These are phyloP conservation scores for Pseudotulostoma volvatum DNA, from an alignment of 495 filamentous ascomycete genomes.

Conservation along the genomic window DNA sequence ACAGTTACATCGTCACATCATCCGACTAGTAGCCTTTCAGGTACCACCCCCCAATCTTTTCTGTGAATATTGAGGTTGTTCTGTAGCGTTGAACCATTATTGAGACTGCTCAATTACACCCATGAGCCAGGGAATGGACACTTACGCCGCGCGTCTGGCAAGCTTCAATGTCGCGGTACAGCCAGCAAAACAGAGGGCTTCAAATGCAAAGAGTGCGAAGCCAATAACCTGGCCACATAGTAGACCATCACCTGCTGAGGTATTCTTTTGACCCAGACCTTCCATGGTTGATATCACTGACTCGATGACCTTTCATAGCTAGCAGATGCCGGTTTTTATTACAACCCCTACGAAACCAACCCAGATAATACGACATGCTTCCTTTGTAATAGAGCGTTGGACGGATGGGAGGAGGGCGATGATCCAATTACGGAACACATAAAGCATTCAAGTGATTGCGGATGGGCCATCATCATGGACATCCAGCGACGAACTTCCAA, in stretches of 20 bases:
- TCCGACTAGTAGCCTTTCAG: too few relatives aligned
- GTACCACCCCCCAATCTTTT: too few relatives aligned
- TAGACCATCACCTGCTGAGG: conserved; percentile 44
- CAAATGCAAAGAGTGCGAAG: conserved; percentile 45
- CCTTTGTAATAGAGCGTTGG: conserved; percentile 58
- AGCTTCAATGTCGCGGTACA: conserved; percentile 51
- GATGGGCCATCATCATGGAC: conserved; percentile 69
- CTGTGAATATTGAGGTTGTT: too few relatives aligned
- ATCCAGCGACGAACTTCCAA: conserved; percentile 52
- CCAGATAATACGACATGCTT: conserved; percentile 87
- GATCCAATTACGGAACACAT: conserved; percentile 70
- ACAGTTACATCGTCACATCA: too few relatives aligned
- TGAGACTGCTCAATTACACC: background rate
- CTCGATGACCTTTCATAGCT: conserved; percentile 36
- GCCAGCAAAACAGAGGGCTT: conserved; percentile 47
- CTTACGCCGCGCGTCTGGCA: conserved; percentile 54
- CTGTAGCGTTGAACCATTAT: too few relatives aligned
- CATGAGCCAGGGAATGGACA: conserved; percentile 34
- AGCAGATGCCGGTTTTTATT: conserved; percentile 82
- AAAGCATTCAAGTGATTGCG: conserved; percentile 62
- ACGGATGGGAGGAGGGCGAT: conserved; percentile 80
- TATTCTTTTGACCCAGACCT: conserved; percentile 19
- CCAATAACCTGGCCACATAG: conserved; percentile 62
- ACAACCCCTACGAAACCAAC: conserved; percentile 50
- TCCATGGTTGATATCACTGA: background rate